Base-by-base conservation (phyloP, 257 asterid species). In the Verbena officinalis region DNA sequence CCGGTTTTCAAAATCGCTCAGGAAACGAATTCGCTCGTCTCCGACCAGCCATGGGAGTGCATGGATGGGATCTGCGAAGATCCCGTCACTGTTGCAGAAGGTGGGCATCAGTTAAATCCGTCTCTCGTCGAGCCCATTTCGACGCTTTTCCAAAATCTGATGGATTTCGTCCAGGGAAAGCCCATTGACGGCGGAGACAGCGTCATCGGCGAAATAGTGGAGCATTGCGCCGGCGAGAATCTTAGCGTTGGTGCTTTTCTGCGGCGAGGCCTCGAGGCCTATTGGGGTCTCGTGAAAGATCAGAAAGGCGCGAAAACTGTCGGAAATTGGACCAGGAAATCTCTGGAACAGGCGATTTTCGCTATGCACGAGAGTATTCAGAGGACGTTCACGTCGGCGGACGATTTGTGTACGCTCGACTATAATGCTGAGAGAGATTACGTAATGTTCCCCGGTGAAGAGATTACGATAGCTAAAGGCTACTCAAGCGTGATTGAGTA, bases 31-130 rank as follows among this genome's bases (percentile, higher is more conserved):
- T 72, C 83, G 0, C 71, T 91, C 7, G 55, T 55, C 6, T 83
- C 95, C 1, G 62, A 79, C 17, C 60, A 80, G 82, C 97, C 98
- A 1, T 91, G 96, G 96, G 97, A 91, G 70, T 82, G 92, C 60
- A 86, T 86, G 93, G 95, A 85, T 30, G 83, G 81, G 1, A 63
- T 66, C 33, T 46, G 50, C 0, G 91, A 79, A 2, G 84, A 76
- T 39, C 84, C 94, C 1, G 23, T 84, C 61, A 85, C 89, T 2
- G 49, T 77, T 6, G 90, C 96, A 3, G 97, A 91, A 75, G 95
- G 89, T 21, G 96, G 96, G 9, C 46, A 56, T 46, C 71, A 48
- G 40, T 60, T 91, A 2, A 45, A 45, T 52, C 84, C 84, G 9
- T 55, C 85, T 34, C 14, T 85, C 23, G 90, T 89, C 12, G 83